Evolutionary conservation across 139 green algal genomes (phyloP).

Genomic region (Volvox reticuliferus): DNA sequence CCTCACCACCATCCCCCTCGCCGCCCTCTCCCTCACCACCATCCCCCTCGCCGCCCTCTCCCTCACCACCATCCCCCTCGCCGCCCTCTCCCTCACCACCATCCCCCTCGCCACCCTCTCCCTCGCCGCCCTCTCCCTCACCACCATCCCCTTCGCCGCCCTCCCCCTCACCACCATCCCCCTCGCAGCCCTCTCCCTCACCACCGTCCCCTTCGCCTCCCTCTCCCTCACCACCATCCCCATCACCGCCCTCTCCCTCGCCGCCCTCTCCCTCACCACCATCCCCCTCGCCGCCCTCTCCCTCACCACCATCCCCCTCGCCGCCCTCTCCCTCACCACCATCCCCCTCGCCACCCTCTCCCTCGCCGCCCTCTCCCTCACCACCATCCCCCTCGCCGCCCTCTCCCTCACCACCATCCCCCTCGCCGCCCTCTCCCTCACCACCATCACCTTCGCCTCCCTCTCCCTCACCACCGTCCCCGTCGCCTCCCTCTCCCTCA

Average conservation of each 20-base stretch:
- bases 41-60: not conserved
- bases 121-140: not conserved
- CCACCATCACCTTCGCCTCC: too few relatives aligned
- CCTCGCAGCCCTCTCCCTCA: not conserved
- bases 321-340: not conserved
- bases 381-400: too few relatives aligned
- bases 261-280: not conserved
- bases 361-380: too few relatives aligned
- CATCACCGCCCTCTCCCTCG: not conserved
- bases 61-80: not conserved
- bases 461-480: too few relatives aligned
- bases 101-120: not conserved
- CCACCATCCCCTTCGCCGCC: not conserved
- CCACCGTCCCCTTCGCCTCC: not conserved
- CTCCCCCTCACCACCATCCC: not conserved
- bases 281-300: not conserved
- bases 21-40: not conserved
- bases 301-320: not conserved
- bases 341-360: not conserved
- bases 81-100: not conserved
- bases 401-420: too few relatives aligned
- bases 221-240: not conserved
- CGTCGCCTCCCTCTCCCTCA: too few relatives aligned
- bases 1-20: not conserved
- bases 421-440: too few relatives aligned